phyloP scores from a whole-genome alignment of 2,329 filamentous ascomycete genomes.

The Fusarium sp. region DNA sequence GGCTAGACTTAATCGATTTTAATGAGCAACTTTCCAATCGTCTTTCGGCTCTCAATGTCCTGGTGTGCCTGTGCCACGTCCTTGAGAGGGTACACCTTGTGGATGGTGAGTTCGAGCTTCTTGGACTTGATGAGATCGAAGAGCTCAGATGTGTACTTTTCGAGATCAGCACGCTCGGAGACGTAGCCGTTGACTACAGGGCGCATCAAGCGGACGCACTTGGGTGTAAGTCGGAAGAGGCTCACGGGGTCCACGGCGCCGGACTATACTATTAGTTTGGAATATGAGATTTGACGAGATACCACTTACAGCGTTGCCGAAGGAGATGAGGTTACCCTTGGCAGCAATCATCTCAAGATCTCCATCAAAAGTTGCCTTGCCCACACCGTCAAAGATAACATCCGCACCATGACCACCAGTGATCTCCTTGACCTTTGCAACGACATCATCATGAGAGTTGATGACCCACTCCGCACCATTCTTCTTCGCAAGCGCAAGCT shows the following conservation, averaged over 20 bases:
- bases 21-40: slow-evolving; percentile 83
- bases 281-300: not conserved
- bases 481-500: slow-evolving; percentile 73
- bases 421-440: slow-evolving; percentile 69
- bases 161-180: slow-evolving; percentile 73
- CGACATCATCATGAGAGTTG: slow-evolving; percentile 71
- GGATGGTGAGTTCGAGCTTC: slow-evolving; percentile 76
- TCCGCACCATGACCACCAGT: slow-evolving; percentile 77
- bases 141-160: slow-evolving; percentile 75
- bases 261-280: slow-evolving; percentile 49
- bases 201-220: slow-evolving; percentile 81
- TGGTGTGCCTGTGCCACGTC: slow-evolving; percentile 77
- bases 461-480: slow-evolving; percentile 78
- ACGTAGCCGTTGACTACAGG: slow-evolving; percentile 79
- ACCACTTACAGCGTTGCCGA: slow-evolving; percentile 77
- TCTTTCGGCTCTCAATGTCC: slow-evolving; percentile 84
- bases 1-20: slow-evolving; percentile 60
- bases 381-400: slow-evolving; percentile 87
- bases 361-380: slow-evolving; percentile 83
- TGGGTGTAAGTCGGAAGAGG: slow-evolving; percentile 67
- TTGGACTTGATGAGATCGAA: slow-evolving; percentile 75
- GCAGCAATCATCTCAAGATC: slow-evolving; percentile 77
- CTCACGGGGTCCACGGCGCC: slow-evolving; percentile 78
- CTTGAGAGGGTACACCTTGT: slow-evolving; percentile 79
- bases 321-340: slow-evolving; percentile 81